phyloP scores from a whole-genome alignment of 495 filamentous ascomycete genomes.

The Darksidea phi region DNA sequence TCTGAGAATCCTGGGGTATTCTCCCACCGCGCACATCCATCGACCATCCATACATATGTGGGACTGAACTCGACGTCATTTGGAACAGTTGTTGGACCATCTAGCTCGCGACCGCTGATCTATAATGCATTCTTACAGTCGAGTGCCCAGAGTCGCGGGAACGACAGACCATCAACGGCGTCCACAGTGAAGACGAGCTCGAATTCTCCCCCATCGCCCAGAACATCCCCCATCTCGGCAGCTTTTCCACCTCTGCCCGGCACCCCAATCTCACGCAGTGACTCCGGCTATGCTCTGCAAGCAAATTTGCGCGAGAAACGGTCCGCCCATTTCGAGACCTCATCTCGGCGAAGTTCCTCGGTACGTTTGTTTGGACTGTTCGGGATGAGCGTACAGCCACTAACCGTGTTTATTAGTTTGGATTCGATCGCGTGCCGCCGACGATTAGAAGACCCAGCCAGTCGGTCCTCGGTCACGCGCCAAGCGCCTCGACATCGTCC shows the following conservation, averaged over 20 bases:
- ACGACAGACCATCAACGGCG: slow-evolving; percentile 77
- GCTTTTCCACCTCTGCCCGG: slow-evolving; percentile 72
- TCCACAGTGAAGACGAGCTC: slow-evolving; percentile 63
- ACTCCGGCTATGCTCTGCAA: slow-evolving; percentile 83
- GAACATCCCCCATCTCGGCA: slow-evolving; percentile 73
- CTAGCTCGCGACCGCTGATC: slow-evolving; percentile 55
- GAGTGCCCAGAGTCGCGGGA: slow-evolving; percentile 60
- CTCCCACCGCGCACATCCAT: slow-evolving; percentile 63
- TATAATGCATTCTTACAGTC: slow-evolving; percentile 91
- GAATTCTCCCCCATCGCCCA: slow-evolving; percentile 74
- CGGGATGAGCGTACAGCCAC: neutral
- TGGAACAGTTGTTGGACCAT: slow-evolving; percentile 52
- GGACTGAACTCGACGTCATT: slow-evolving; percentile 86
- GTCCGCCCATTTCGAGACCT: slow-evolving; percentile 87
- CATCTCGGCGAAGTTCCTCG: slow-evolving; percentile 83
- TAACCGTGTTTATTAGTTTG: slow-evolving; percentile 54
- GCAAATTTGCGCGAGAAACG: slow-evolving; percentile 87
- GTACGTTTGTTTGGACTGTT: slow-evolving; percentile 28
- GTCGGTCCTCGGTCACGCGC: slow-evolving; percentile 77
- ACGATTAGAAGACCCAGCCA: slow-evolving; percentile 76
- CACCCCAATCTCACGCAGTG: slow-evolving; percentile 77
- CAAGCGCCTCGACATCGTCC: slow-evolving; percentile 80
- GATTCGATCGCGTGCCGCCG: slow-evolving; percentile 64
- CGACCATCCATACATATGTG: slow-evolving; percentile 77
- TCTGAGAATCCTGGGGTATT: slow-evolving; percentile 82